A percentile compares a stretch with the other conserved stretches of the same genome.
Conservation (phyloP, 202 grass and related monocot genomes). For the Schoenoplectus tabernaemontani region DNA sequence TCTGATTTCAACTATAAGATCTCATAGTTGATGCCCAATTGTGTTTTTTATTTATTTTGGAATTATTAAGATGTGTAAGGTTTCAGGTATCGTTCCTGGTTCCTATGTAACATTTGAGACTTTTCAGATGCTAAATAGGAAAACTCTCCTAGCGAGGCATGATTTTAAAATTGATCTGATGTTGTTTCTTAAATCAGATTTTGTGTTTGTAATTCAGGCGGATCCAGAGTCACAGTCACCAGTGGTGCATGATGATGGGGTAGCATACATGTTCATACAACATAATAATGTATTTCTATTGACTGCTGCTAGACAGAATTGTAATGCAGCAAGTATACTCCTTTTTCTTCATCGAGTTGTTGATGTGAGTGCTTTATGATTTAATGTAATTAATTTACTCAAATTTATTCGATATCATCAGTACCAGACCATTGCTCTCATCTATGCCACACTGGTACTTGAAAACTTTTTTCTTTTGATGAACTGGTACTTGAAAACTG, state of each 20-base stretch:
- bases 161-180: neutral
- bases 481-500: neutral
- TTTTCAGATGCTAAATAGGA: neutral
- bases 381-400: neutral
- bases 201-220: slow-evolving; percentile 27
- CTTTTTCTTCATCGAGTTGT: slow-evolving; percentile 86
- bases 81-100: neutral
- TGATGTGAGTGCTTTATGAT: slow-evolving; percentile 47
- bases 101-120: neutral
- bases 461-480: neutral
- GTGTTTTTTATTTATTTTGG: neutral
- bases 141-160: too few relatives aligned
- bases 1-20: neutral
- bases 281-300: slow-evolving; percentile 92
- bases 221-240: slow-evolving; percentile 79
- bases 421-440: neutral
- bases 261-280: slow-evolving; percentile 98
- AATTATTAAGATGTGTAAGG: neutral
- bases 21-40: neutral
- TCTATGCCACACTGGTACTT: neutral
- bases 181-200: slow-evolving; percentile 17
- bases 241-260: slow-evolving; percentile 74
- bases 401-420: neutral
- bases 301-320: slow-evolving; percentile 91
- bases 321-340: slow-evolving; percentile 92